These are phyloP conservation scores for Fusarium sp. DNA, from an alignment of 2,329 filamentous ascomycete species.

Conservation along the genomic window DNA sequence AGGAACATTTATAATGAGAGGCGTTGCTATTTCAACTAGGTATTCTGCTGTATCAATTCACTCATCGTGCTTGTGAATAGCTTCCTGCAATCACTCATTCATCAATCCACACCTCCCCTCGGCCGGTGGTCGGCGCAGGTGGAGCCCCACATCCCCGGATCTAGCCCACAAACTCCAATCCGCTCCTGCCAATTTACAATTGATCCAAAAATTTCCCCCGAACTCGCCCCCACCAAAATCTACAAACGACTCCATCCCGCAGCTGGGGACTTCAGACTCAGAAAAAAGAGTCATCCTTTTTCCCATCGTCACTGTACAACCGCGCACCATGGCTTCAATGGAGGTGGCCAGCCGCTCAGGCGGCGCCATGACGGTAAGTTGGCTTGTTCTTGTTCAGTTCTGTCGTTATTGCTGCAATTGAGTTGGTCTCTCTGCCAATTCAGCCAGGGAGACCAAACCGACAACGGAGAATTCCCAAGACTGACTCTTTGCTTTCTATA, in stretches of 20 bases:
- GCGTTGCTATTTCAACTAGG: neutral
- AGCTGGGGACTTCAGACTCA: neutral
- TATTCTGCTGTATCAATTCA: neutral
- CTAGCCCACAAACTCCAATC: conserved; percentile 46
- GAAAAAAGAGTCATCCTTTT: conserved; percentile 27
- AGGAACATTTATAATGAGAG: neutral
- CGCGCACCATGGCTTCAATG: conserved; percentile 58
- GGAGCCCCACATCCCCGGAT: conserved; percentile 42
- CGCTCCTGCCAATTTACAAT: conserved; percentile 48
- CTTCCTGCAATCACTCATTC: neutral
- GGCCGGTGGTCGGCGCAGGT: conserved; percentile 37
- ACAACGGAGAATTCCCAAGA: neutral
- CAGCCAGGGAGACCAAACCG: conserved; percentile 1
- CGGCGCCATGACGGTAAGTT: conserved; percentile 56
- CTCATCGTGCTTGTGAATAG: neutral
- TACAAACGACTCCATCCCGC: conserved; percentile 18
- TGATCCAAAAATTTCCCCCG: conserved; percentile 43
- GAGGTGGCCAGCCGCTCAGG: conserved; percentile 59
- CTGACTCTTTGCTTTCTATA: conserved; percentile 17
- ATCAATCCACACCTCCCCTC: conserved; percentile 9
- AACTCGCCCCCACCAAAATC: conserved; percentile 42
- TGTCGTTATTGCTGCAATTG: conserved; percentile 14
- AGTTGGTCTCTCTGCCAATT: neutral
- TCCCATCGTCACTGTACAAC: conserved; percentile 27
- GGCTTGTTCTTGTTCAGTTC: neutral